Base-by-base conservation (phyloP, 75 land plant genomes). In the Cryptomeria japonica region DNA sequence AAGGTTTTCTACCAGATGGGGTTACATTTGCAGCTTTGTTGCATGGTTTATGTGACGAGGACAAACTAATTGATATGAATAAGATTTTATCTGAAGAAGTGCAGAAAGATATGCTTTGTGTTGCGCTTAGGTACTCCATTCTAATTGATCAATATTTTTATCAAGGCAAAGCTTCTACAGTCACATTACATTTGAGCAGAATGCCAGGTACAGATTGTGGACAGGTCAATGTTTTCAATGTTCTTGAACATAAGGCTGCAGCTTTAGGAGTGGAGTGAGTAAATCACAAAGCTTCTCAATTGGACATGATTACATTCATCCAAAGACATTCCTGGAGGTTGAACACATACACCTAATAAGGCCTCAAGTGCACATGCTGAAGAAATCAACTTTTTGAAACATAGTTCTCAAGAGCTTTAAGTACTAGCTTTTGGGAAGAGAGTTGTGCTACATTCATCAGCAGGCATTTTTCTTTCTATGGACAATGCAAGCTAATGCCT, bases 21-120 rank as follows among this genome's bases (percentile, higher is more conserved):
- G 91, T 97, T 49, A 88, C 95, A 32, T 94, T 91, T 89, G 91
- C 87, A 86, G 92, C 90, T n/a, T 88, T 94, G 82, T 53, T 94
- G 19, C 88, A 89, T 87, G 93, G 91, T 25, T 11, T 90, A 75
- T 94, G 94, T 78, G 79, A 90, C 75, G 88, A 88, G 87, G 96
- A 97, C 19, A 93, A 77, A 87, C 91, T 88, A 46, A 89, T 85
- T 9, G 93, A 95, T 7, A 93, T 94, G 88, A 87, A 84, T 61
- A 89, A 78, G 39, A 56, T 96, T 34, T 82, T 95, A 78, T 64
- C 90, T 86, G 90, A 85, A 41, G 41, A 88, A 76, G 86, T 94
- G 80, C 73, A 83, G 76, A 76, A 89, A 42, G 41, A 70, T 15
- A 89, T 93, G 86, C 90, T 91, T 22, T 41, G 85, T 64, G 77